Conservation (phyloP, 1,284 basidiomycete genomes). For the Tetrapyrgos nigripes region DNA sequence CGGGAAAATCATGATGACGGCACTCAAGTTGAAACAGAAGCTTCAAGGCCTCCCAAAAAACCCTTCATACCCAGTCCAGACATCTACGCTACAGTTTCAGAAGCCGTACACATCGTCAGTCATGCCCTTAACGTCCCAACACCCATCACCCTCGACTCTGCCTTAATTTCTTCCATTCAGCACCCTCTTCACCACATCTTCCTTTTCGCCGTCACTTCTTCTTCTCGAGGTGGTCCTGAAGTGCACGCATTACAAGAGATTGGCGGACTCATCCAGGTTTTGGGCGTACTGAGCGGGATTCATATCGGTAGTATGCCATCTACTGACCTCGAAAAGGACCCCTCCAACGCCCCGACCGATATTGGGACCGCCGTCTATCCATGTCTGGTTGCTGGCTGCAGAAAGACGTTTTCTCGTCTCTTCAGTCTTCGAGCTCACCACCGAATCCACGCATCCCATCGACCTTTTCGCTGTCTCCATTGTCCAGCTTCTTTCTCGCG, state of each 20-base stretch:
- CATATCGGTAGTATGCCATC: constrained; percentile 62
- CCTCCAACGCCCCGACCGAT: constrained; percentile 40
- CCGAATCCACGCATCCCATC: constrained; percentile 63
- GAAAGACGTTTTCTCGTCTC: constrained; percentile 69
- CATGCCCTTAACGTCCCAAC: constrained; percentile 50
- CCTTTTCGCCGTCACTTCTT: constrained; percentile 74
- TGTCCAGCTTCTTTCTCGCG: constrained; percentile 78
- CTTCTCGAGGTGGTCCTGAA: constrained; percentile 55
- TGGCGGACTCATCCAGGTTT: constrained; percentile 75
- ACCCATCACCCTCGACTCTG: constrained; percentile 54
- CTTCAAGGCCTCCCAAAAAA: constrained; percentile 48
- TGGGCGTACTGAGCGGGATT: constrained; percentile 76
- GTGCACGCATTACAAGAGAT: constrained; percentile 72
- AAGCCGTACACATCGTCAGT: constrained; percentile 61
- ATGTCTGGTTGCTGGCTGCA: constrained; percentile 65
- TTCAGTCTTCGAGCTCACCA: constrained; percentile 73
- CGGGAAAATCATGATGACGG: constrained; percentile 61
- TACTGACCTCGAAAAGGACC: constrained; percentile 26
- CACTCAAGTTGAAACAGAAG: constrained; percentile 19
- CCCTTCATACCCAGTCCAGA: constrained; percentile 45
- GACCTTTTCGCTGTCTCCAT: constrained; percentile 64
- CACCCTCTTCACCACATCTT: constrained; percentile 75
- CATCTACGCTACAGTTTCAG: constrained; percentile 57
- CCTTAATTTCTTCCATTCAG: constrained; percentile 68
- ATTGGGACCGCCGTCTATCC: constrained; percentile 80